Evolutionary conservation across 805 yeast genomes (phyloP).

Genomic region (Yarrowia divulgata): DNA sequence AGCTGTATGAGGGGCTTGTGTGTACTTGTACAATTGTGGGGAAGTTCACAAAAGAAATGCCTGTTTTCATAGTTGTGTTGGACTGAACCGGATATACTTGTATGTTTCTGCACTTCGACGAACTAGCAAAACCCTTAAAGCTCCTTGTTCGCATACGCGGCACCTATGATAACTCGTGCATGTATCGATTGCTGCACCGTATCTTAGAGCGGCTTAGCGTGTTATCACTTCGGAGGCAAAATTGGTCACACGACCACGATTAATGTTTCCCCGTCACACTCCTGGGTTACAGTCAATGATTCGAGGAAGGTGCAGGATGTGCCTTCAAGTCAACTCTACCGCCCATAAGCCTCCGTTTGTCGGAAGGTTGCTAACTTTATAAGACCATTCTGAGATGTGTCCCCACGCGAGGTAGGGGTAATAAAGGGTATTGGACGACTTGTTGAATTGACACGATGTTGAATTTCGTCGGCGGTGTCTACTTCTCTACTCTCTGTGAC

Average conservation of each 20-base stretch:
- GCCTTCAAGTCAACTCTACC: not conserved
- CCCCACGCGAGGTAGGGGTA: not conserved
- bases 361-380: slow-evolving; percentile 31
- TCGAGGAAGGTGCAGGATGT: slow-evolving; percentile 24
- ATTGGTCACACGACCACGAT: slow-evolving; percentile 25
- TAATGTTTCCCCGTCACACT: slow-evolving; percentile 15
- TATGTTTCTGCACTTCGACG: too few species aligned
- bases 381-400: slow-evolving; percentile 4
- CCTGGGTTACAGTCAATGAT: slow-evolving; percentile 12
- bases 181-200: slow-evolving; percentile 2
- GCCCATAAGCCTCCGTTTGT: slow-evolving; percentile 10
- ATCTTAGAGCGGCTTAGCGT: not conserved
- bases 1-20: not conserved
- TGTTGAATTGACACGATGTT: not conserved
- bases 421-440: not conserved
- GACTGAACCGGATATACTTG: too few species aligned
- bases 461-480: not conserved
- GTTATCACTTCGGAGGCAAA: not conserved
- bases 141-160: too few species aligned
- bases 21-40: too few species aligned
- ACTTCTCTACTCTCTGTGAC: not conserved
- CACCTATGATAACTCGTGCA: not conserved
- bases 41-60: too few species aligned
- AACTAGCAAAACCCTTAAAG: not conserved
- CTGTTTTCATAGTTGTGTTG: not conserved